Base-by-base conservation (phyloP, 2,329 filamentous ascomycete genomes). In the Clarireedia paspali region DNA sequence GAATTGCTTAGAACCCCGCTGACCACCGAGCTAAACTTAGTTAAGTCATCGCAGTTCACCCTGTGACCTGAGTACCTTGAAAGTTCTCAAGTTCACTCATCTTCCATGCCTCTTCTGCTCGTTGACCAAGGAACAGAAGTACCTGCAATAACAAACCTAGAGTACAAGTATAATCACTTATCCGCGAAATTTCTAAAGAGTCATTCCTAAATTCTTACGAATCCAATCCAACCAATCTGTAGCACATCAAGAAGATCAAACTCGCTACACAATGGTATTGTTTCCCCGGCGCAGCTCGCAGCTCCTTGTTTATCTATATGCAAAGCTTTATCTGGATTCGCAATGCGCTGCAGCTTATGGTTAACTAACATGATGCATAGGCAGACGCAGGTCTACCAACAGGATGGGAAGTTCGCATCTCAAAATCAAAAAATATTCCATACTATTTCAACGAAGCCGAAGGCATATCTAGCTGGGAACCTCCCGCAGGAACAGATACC, bases 401-500 rank as follows among this genome's bases (percentile, higher is more conserved):
- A 50, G 84, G 85, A 72, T 96, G 92, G 91, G 94, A 97, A 76
- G 90, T 99, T 70, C 90, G 94, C 72, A 90, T 95, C 76, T 96
- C 90, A 73, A 95, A 96, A 78, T 95, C 90, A 73, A 97, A 96
- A 78, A 95, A 95, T 75, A 87, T 97, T 38, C 94, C 94, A 39
- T 99, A 99, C 79, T 99, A 97, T 78, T 97, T 96, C 86, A 95
- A 96, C 74, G 77, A 87, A 47, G 76, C 75, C 64, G 89, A 90
- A 61, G 92, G 91, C 72, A 84, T 90, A 70, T 97, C 94, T 61
- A 84, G 89, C 74, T 99, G 94, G 94, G 94, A 97, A 70, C 92
- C 94, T 3, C 94, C 94, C 7, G 72, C 82, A 46, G 89, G 86
- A 62, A 94, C 91, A 65, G 89, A 99, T 74, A 88, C 88, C 57